A percentile compares a stretch with the other conserved stretches of the same genome.
phyloP scores from a whole-genome alignment of 2,329 filamentous ascomycete genomes.

The Biscogniauxia mediterranea region DNA sequence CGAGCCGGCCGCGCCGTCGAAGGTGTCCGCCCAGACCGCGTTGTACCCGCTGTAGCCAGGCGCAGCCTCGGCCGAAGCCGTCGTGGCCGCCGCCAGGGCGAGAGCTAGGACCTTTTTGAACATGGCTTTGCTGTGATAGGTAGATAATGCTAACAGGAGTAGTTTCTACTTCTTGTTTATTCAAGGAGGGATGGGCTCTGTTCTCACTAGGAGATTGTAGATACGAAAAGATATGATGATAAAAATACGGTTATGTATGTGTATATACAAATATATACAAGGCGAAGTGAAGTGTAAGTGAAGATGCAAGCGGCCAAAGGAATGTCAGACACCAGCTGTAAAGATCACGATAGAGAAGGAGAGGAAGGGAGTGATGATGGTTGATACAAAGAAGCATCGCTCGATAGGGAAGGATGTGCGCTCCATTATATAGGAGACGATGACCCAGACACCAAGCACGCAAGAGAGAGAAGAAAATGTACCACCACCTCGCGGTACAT shows the following conservation, averaged over 20 bases:
- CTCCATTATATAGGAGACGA: neutral
- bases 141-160: neutral
- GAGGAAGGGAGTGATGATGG: conserved; percentile 11
- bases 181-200: conserved; percentile 3
- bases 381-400: conserved; percentile 19
- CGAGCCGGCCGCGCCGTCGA: conserved; percentile 40
- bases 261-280: conserved; percentile 19
- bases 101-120: conserved; percentile 22
- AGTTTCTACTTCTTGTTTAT: neutral
- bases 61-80: conserved; percentile 21
- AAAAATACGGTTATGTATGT: conserved; percentile 2
- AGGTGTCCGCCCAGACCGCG: conserved; percentile 46
- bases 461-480: neutral
- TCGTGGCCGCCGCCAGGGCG: conserved; percentile 18
- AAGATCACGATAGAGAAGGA: conserved; percentile 10
- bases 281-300: conserved; percentile 11
- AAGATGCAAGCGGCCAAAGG: conserved; percentile 17
- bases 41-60: conserved; percentile 42
- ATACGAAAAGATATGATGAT: conserved; percentile 8
- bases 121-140: conserved; percentile 13
- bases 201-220: conserved; percentile 1
- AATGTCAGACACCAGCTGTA: conserved; percentile 24
- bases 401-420: conserved; percentile 12
- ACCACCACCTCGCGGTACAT: neutral
- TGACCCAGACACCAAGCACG: neutral